Base-by-base conservation (phyloP, 2,329 filamentous ascomycete species). In the Purpureocillium lavendulum region DNA sequence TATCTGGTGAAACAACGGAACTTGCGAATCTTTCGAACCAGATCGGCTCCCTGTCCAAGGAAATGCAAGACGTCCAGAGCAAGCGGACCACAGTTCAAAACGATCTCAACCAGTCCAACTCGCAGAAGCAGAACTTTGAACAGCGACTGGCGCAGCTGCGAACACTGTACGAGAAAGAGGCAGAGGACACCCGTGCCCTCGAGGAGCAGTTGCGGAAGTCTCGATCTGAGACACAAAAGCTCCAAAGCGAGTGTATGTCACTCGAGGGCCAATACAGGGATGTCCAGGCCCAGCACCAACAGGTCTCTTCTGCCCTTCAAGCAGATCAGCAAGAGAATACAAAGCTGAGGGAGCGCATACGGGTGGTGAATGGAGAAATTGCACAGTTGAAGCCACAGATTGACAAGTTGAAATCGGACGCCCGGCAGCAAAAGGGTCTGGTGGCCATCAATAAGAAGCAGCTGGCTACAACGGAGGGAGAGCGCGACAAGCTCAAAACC, bases 361-460 rank as follows among this genome's bases (percentile, higher is more conserved):
- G 84, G 26, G 74, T 81, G 38, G 75, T 87, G 32, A 98, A 95
- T 54, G 73, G 77, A 11, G 87, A 94, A 60, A 82, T 95, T 50
- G 73, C 78, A 14, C 82, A 88, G 60, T 67, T 97, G 31, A 94
- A 88, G 60, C 88, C 89, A 26, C 82, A 90, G 49, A 79, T 98
- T 38, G 92, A 98, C 59, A 97, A 96, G 69, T 73, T 94, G 52
- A 88, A 85, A 59, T 87, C 84, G 11, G 88, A 96, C 51, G 88
- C 88, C 18, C 81, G 92, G 32, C 92, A 97, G 60, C 89, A 97
- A 57, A 97, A 94, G 66, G 92, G 92, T 14, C 72, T 97, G 48
- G 90, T 94, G 24, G 89, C 92, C 33, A 98, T 98, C 66, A 96
- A 96, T 67, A 97, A 94, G 72, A 98, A 98, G 67, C 92, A 98